Base-by-base conservation (phyloP, 768 basidiomycete genomes). In the Lactarius vividus region DNA sequence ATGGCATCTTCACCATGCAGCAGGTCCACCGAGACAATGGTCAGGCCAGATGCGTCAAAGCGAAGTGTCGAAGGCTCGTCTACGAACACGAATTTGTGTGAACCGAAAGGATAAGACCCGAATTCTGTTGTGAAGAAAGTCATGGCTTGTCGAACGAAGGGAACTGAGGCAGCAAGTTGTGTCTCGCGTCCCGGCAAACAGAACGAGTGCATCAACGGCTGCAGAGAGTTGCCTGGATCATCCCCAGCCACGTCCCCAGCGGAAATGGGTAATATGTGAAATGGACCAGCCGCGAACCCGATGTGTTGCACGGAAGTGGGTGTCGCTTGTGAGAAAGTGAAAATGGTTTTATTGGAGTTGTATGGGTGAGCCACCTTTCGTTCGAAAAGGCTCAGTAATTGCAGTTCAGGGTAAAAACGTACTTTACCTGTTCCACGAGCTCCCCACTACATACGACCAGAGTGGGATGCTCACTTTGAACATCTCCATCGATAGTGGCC, bases 291-390 rank as follows among this genome's bases (percentile, higher is more conserved):
- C 57, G 96, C 95, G 74, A 96, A 98, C 2, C 92, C 88, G 66
- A 99, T 88, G 73, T 98, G 97, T 74, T 98, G 97, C n/a, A 89
- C 92, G 26, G 95, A 95, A 0, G 95, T 96, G 28, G 90, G 83
- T 15, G 88, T 86, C 28, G 89, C 80, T 75, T 96, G 95, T 7
- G 89, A 85, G 75, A 94, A 98, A 55, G 96, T 81, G 77, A 96
- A 98, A 64, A 98, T 96, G 57, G 91, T 92, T 79, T 97, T 97
- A 79, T 88, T 89, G 15, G 93, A 92, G 73, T 91, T 94, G 74
- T 91, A 88, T 1, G 96, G 96, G 77, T 99, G 96, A 13, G 91
- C 87, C 65, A 98, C 88, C 92, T 97, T 70, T 18, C 68, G 28
- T 33, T 59, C 13, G 28, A 54, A 67, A 31, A 28, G 49, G 40